These are phyloP conservation scores for Dendrobium nobile DNA, from an alignment of 106 monocot species.

Conservation along the genomic window DNA sequence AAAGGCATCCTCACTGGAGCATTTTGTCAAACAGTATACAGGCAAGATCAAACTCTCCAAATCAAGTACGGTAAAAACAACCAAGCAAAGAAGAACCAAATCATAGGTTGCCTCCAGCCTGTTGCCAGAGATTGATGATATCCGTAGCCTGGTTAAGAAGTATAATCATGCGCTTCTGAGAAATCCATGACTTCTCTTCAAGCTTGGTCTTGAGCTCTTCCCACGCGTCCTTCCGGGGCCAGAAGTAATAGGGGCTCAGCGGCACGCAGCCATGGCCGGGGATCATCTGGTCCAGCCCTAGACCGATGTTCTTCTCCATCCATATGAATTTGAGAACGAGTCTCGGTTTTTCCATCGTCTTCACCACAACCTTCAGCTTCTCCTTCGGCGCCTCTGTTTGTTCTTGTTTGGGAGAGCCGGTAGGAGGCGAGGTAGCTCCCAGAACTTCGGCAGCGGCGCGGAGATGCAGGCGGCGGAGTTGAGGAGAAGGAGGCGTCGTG, in stretches of 20 bases:
- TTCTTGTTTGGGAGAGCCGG: background rate
- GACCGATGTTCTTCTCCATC: conserved; percentile 45
- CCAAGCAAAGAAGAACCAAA: background rate
- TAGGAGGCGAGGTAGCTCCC: background rate
- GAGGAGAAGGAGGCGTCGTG: background rate
- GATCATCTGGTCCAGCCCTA: conserved; percentile 45
- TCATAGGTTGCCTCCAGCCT: conserved; percentile 41
- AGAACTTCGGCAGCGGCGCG: background rate
- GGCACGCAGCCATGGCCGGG: conserved; percentile 39
- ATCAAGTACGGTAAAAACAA: background rate
- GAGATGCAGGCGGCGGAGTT: background rate
- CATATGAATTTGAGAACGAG: conserved; percentile 33
- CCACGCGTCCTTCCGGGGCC: conserved; percentile 73
- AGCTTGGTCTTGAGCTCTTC: conserved; percentile 59
- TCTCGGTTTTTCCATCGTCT: conserved; percentile 31
- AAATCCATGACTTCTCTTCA: conserved; percentile 49
- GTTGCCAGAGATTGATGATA: conserved; percentile 72
- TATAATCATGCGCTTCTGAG: conserved; percentile 55
- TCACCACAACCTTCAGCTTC: conserved; percentile 36
- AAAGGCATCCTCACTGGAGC: background rate
- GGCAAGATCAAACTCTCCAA: background rate
- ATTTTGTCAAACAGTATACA: background rate
- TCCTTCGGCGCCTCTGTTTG: conserved; percentile 1
- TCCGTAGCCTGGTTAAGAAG: conserved; percentile 68
- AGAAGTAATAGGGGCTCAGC: conserved; percentile 60